Evolutionary conservation across 129 eudicot genomes (phyloP), one percentile per base, ranked within the genome.

Genomic region (Helianthus tuberosus): DNA sequence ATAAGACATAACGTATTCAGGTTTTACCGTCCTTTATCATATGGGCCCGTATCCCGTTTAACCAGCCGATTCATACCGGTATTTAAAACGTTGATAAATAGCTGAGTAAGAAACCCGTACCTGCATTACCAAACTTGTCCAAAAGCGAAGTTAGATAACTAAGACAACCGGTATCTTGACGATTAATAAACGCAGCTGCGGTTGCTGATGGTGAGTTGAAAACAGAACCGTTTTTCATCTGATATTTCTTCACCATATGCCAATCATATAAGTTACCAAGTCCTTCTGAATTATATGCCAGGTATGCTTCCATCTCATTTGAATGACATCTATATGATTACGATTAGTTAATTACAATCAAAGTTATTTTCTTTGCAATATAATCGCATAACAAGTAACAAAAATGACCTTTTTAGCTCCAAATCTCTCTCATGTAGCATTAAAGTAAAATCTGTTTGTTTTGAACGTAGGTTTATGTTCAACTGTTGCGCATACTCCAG

Each of bases 191-290:
- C 77, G 84, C 92, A 69, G 97, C 88, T 7, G 99, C 96, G 59
- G 99, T 94, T 32, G 97, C 82, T 6, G 99, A 88, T 1, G 97
- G 99, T 62, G 93, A 94, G 79, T 88, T 90, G 71, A 91, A 82
- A 35, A 90, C 44, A 1, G 99, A 94, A 15, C 99, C 99, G 44
- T 88, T 94, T 70, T 75, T 86, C 77, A 87, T 86, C 74, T 86
- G 96, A 79, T 79, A 85, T 66, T 76, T 90, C 96, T 85, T 86
- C 43, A 85, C 84, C 78, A 76, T 90, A 54, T 83, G 80, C 97
- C 97, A 90, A 15, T 88, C 81, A 73, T 83, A 83, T 38, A 65
- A 73, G 64, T 86, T 64, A 23, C 83, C 87, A 23, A 88, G 70
- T 72, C 97, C 97, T 84, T 94, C 99, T 27, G 93, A 86, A 38